These are phyloP conservation scores for Talaromyces amestolkiae DNA, from an alignment of 2,329 filamentous ascomycete species.

Conservation along the genomic window DNA sequence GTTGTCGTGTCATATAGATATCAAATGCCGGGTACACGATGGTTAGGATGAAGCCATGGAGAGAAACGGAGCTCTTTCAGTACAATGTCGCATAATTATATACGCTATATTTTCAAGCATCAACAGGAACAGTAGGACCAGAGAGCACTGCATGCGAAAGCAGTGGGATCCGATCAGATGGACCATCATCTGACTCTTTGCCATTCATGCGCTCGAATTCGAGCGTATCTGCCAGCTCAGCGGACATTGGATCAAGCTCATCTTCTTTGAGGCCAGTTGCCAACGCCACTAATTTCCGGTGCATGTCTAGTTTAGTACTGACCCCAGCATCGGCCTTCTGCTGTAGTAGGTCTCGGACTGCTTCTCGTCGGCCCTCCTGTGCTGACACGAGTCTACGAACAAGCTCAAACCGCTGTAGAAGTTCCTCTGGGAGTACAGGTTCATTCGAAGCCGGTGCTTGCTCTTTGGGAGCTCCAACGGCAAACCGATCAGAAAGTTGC, in stretches of 20 bases:
- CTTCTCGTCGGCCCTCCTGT: conserved; percentile 35
- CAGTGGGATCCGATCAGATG: conserved; percentile 29
- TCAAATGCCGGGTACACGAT: conserved; percentile 3
- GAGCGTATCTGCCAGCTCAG: conserved; percentile 45
- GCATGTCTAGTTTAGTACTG: conserved; percentile 47
- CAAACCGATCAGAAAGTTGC: conserved; percentile 34
- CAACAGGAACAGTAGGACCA: conserved; percentile 33
- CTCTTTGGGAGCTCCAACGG: conserved; percentile 21
- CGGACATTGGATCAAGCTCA: conserved; percentile 48
- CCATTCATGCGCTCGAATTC: conserved; percentile 44
- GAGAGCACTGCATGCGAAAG: conserved; percentile 26
- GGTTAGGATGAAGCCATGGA: neutral
- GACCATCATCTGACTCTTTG: conserved; percentile 29
- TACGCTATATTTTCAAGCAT: conserved; percentile 23
- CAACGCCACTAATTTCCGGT: conserved; percentile 47
- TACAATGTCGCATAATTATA: neutral
- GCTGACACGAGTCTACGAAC: conserved; percentile 32
- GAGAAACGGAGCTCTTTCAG: neutral
- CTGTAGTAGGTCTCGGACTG: conserved; percentile 42
- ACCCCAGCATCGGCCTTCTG: conserved; percentile 47
- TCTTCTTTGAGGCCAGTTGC: conserved; percentile 49
- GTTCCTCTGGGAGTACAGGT: conserved; percentile 30
- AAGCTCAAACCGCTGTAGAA: conserved; percentile 32
- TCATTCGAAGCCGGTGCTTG: conserved; percentile 20
- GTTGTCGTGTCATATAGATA: neutral